Percentiles rank a stretch among this genome's conserved stretches.
These are phyloP conservation scores for Marchantia paleacea DNA, from an alignment of 225 moss, liverwort and hornwort genomes.

Conservation along the genomic window DNA sequence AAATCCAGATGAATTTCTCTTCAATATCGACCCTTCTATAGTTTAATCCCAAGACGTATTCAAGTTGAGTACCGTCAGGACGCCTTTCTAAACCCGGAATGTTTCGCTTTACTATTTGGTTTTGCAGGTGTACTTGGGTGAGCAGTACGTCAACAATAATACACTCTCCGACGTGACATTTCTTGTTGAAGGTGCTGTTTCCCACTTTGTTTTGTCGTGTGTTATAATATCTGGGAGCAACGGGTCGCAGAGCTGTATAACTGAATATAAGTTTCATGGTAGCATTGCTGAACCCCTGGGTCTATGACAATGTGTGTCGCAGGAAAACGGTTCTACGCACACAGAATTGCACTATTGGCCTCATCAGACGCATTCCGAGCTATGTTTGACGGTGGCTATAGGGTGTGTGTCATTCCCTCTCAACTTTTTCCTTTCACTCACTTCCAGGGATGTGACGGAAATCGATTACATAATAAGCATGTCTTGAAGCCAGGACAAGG, in stretches of 20 bases:
- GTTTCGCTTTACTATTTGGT: not conserved
- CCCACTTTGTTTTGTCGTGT: not conserved
- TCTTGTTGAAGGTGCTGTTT: constrained; percentile 79
- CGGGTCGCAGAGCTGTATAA: not conserved
- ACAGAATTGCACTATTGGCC: constrained; percentile 93
- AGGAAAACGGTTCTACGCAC: constrained; percentile 96
- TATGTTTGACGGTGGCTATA: constrained; percentile 99
- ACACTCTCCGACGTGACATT: constrained; percentile 96
- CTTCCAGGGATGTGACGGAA: not conserved
- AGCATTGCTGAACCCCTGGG: not conserved
- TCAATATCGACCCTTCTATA: too few species aligned
- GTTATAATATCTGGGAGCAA: constrained; percentile 1
- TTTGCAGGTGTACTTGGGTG: constrained; percentile 86
- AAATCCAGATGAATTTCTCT: too few species aligned
- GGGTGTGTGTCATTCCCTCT: constrained; percentile 41
- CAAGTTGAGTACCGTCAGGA: too few species aligned
- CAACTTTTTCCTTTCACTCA: not conserved
- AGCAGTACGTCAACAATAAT: constrained; percentile 96
- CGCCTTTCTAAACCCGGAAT: not conserved
- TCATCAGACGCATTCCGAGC: constrained; percentile 99
- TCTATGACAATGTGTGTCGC: constrained; percentile 13
- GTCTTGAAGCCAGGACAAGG: too few species aligned
- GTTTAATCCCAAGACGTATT: too few species aligned
- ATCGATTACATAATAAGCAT: not conserved
- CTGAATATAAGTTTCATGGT: not conserved